These are phyloP conservation scores for Stemphylium lycopersici DNA, from an alignment of 2,329 filamentous ascomycete species.

Conservation along the genomic window DNA sequence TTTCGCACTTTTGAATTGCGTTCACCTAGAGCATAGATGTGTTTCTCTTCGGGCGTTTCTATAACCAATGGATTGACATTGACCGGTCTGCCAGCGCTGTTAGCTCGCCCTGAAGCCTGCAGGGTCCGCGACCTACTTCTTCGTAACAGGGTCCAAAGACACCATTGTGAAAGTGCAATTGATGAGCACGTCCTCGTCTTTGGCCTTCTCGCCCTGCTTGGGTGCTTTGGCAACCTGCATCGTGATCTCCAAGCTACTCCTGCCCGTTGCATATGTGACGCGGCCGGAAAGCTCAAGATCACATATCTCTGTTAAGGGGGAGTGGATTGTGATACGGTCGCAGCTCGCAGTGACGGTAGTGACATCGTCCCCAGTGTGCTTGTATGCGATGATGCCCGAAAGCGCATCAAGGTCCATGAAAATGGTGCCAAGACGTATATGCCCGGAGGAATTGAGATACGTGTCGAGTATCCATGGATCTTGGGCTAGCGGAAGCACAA, in stretches of 20 bases:
- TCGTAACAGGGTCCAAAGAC: constrained; percentile 70
- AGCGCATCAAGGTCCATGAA: constrained; percentile 83
- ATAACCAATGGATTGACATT: constrained; percentile 66
- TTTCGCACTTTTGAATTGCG: constrained; percentile 72
- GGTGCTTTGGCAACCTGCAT: constrained; percentile 74
- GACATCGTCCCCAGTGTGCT: constrained; percentile 69
- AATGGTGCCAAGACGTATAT: constrained; percentile 73
- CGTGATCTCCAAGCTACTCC: constrained; percentile 76
- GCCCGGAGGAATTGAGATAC: constrained; percentile 77
- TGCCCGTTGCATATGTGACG: constrained; percentile 73
- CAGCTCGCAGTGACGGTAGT: constrained; percentile 69
- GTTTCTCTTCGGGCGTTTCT: constrained; percentile 69
- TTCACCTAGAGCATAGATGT: constrained; percentile 67
- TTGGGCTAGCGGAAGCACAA: constrained; percentile 71
- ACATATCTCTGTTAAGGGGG: constrained; percentile 76
- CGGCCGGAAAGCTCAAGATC: constrained; percentile 75
- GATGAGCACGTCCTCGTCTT: constrained; percentile 68
- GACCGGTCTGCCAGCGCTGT: constrained; percentile 55
- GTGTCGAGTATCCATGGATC: constrained; percentile 80
- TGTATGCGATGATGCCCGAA: constrained; percentile 77
- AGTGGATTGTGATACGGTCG: constrained; percentile 69
- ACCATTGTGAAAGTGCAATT: constrained; percentile 82
- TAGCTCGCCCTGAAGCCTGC: not conserved
- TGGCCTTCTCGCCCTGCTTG: constrained; percentile 60
- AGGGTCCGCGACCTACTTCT: constrained; percentile 54